Percentiles rank a stretch among this genome's conserved stretches.
phyloP scores from a whole-genome alignment of 2,329 filamentous ascomycete genomes.

The Leptoxyphium fumago region DNA sequence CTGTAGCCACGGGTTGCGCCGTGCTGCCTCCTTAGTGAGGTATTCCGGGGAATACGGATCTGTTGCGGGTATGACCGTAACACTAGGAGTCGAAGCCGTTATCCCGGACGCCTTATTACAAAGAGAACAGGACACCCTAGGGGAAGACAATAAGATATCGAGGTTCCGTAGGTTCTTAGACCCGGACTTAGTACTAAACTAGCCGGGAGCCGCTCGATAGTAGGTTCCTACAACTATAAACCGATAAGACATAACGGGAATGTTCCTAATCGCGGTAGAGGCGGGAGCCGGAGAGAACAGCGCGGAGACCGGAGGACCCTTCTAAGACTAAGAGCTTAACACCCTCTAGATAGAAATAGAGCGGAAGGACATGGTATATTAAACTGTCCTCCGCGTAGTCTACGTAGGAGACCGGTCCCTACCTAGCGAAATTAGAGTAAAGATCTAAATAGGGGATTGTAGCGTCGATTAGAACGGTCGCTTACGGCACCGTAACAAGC shows the following conservation, averaged over 20 bases:
- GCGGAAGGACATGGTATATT: neutral
- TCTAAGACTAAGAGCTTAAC: neutral
- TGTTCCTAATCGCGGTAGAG: too few relatives aligned
- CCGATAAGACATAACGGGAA: too few relatives aligned
- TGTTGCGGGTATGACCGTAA: too few relatives aligned
- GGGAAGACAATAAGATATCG: conserved; percentile 1
- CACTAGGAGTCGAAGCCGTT: too few relatives aligned
- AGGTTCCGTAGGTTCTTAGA: conserved; percentile 2
- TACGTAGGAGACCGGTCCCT: neutral
- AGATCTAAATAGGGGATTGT: neutral
- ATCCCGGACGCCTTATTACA: conserved; percentile 1
- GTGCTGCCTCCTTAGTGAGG: too few relatives aligned
- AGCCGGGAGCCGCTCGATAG: too few relatives aligned
- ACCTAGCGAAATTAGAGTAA: neutral
- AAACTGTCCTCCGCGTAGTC: neutral
- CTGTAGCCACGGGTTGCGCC: too few relatives aligned
- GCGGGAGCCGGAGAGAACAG: too few relatives aligned
- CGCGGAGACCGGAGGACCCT: too few relatives aligned
- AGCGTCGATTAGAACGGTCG: neutral
- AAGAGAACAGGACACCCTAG: conserved; percentile 3
- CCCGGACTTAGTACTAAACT: neutral
- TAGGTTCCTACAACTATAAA: too few relatives aligned
- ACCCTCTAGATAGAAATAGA: neutral
- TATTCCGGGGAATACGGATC: too few relatives aligned
- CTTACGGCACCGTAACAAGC: neutral